phyloP scores from a whole-genome alignment of 2,329 filamentous ascomycete species.

The Fusarium neocosmosporiellum region DNA sequence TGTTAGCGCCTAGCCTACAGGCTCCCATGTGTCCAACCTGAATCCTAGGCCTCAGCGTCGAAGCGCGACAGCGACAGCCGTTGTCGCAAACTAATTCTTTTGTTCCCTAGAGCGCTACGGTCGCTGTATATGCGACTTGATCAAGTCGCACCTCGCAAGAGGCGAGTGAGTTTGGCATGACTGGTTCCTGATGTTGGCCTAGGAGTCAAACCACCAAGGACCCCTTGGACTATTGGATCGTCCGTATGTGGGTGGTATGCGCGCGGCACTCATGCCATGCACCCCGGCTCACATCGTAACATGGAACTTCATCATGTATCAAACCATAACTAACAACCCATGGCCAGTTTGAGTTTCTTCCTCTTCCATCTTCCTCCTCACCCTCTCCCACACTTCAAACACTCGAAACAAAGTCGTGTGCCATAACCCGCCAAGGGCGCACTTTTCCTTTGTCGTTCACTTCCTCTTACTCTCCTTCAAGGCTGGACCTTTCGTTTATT shows the following conservation, averaged over 20 bases:
- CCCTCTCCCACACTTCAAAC: conserved; percentile 25
- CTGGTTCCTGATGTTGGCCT: conserved; percentile 19
- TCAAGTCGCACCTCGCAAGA: not conserved
- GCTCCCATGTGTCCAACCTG: conserved; percentile 10
- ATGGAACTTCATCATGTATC: conserved; percentile 34
- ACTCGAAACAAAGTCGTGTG: conserved; percentile 22
- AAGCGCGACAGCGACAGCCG: conserved; percentile 14
- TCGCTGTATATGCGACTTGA: not conserved
- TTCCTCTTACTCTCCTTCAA: conserved; percentile 35
- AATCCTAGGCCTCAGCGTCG: conserved; percentile 10
- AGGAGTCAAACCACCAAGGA: conserved; percentile 20
- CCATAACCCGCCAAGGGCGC: conserved; percentile 32
- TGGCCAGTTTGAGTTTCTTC: conserved; percentile 9
- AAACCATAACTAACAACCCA: conserved; percentile 20
- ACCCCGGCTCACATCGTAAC: conserved; percentile 28
- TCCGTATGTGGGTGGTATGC: conserved; percentile 12
- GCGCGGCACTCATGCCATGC: conserved; percentile 11
- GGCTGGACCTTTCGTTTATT: conserved; percentile 40
- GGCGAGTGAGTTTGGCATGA: not conserved
- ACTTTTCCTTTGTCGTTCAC: conserved; percentile 30
- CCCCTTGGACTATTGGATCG: conserved; percentile 32
- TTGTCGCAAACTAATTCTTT: conserved; percentile 16
- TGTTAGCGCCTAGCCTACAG: conserved; percentile 27
- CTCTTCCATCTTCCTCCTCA: conserved; percentile 13
- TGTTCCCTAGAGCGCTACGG: not conserved